phyloP scores from a whole-genome alignment of 2,329 filamentous ascomycete genomes.

The Ilyonectria sp. region DNA sequence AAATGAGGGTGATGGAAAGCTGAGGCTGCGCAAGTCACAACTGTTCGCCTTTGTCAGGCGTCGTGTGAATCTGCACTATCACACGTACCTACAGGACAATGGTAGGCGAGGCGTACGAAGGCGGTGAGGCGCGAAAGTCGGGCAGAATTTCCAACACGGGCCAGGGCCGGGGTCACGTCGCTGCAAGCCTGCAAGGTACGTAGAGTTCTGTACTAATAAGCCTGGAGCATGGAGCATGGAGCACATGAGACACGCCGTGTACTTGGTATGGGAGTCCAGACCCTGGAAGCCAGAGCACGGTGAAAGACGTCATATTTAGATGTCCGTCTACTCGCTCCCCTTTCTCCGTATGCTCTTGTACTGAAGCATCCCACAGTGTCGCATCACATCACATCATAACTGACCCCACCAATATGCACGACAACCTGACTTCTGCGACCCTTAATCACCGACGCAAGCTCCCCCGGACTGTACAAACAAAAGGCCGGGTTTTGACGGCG shows the following conservation, averaged over 20 bases:
- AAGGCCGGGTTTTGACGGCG: conserved; percentile 8
- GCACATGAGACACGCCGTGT: too few relatives aligned
- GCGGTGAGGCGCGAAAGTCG: conserved; percentile 40
- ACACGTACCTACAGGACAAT: conserved; percentile 5
- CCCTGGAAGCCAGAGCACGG: not conserved
- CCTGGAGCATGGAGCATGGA: too few relatives aligned
- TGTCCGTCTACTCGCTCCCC: not conserved
- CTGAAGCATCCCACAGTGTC: conserved; percentile 6
- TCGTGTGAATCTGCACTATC: conserved; percentile 14
- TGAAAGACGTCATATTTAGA: conserved; percentile 13
- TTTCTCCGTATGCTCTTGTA: not conserved
- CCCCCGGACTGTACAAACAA: not conserved
- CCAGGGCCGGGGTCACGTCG: too few relatives aligned
- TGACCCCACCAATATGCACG: conserved; percentile 16
- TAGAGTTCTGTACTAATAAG: too few relatives aligned
- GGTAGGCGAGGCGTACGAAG: conserved; percentile 33
- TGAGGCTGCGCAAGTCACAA: conserved; percentile 8
- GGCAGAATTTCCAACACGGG: conserved; percentile 41
- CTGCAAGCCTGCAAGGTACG: too few relatives aligned
- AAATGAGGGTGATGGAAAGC: not conserved
- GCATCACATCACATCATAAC: conserved; percentile 21
- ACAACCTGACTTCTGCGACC: conserved; percentile 15
- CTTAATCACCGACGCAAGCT: conserved; percentile 5
- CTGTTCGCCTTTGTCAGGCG: conserved; percentile 17
- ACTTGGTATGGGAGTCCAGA: not conserved